These are phyloP conservation scores for Mycena latifolia DNA, from an alignment of 768 basidiomycete species.

Conservation along the genomic window DNA sequence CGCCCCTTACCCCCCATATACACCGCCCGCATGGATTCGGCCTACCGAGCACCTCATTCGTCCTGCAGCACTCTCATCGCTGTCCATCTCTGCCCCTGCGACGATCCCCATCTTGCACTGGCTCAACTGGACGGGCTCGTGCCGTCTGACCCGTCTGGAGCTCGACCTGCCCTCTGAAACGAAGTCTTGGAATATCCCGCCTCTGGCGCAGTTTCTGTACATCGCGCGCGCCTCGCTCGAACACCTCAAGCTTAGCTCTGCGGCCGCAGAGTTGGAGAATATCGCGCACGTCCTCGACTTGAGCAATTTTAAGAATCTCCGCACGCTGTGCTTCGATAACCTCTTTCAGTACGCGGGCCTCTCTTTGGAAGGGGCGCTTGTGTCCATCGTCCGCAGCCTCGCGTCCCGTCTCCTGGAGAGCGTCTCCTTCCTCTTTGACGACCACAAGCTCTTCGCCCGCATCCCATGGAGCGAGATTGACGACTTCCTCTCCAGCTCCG, in stretches of 20 bases:
- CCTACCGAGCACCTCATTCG: not conserved
- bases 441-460: not conserved
- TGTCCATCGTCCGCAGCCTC: slow-evolving; percentile 3
- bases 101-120: slow-evolving; percentile 17
- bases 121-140: slow-evolving; percentile 15
- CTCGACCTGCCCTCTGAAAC: not conserved
- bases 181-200: not conserved
- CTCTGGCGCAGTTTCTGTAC: not conserved
- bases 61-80: not conserved
- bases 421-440: not conserved
- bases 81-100: not conserved
- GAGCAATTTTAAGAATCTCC: not conserved
- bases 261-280: not conserved
- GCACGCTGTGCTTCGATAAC: slow-evolving; percentile 4
- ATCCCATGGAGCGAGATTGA: slow-evolving; percentile 1
- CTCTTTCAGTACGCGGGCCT: not conserved
- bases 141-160: slow-evolving; percentile 4
- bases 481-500: not conserved
- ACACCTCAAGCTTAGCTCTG: slow-evolving; percentile 3
- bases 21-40: slow-evolving; percentile 6
- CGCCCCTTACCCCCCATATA: slow-evolving; percentile 10
- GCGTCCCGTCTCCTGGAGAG: not conserved
- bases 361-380: not conserved
- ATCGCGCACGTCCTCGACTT: not conserved
- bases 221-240: not conserved